Evolutionary conservation across 371 early-diverging fungal genomes (phyloP), one percentile per base, ranked within the genome.

Genomic region (Mortierella sp.): DNA sequence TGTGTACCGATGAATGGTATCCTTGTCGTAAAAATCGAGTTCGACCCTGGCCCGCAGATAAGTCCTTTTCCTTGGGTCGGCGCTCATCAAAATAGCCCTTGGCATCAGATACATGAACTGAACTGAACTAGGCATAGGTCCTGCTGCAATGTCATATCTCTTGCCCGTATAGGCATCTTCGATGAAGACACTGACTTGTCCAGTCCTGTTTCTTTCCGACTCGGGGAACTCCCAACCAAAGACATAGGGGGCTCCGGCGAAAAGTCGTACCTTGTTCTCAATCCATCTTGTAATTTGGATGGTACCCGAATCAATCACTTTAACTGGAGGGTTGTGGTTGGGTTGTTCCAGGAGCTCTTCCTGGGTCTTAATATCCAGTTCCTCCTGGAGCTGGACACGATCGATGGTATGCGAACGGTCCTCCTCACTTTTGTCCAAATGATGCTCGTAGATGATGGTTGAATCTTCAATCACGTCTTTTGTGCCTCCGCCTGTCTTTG

Each of bases 171-270:
- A 49, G 4, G 60, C 65, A 45, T 74, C 69, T 47, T 74, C 76
- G 19, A 74, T 61, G 50, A 64, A 68, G 23, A 74, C 58, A 42
- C 39, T 74, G 21, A 61, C 65, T 0, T 1, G 5, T 12, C 76
- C 76, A 1, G 58, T 45, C 14, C 64, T 38, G 1, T 50, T 62
- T 8, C 38, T 24, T 6, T 27, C 61, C 3, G 55, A 45, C 12
- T 52, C 38, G n/a, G 74, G 74, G 27, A 61, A 60, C 8, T 51
- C 53, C 69, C 76, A 74, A 3, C 54, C 69, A 53, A 74, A 43
- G 45, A 74, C 65, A 34, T 74, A 74, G 21, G 76, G 76, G 14
- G 76, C 64, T 0, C 76, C 76, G 18, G 64, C 61, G 49, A 58
- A 64, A 46, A 74, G 61, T 8, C 76, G 76, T 2, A 34, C 58